phyloP scores from a whole-genome alignment of 192 early-diverging fungal genomes.

The Chytriomyces confervae region DNA sequence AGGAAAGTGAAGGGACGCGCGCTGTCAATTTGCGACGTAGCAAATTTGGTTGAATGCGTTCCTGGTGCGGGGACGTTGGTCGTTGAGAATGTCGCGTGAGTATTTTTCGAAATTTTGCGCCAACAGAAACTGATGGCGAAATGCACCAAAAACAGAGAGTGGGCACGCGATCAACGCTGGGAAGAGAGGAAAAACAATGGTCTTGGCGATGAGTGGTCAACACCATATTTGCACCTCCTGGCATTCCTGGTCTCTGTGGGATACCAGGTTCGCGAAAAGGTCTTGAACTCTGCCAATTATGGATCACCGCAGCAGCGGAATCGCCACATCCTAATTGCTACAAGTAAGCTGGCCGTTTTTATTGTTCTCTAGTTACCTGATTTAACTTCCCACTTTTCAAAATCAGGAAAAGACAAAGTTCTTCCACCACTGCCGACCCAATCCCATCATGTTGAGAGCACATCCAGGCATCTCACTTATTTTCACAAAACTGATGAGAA shows the following conservation, averaged over 20 bases:
- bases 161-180: not conserved
- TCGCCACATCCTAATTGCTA: slow-evolving; percentile 12
- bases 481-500: not conserved
- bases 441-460: slow-evolving; percentile 20
- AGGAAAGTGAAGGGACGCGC: slow-evolving; percentile 16
- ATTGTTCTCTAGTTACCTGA: not conserved
- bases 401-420: slow-evolving; percentile 22
- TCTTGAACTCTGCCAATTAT: slow-evolving; percentile 7
- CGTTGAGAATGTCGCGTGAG: slow-evolving; percentile 29
- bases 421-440: slow-evolving; percentile 6
- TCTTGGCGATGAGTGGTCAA: not conserved
- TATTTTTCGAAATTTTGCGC: not conserved
- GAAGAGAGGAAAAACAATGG: not conserved
- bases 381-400: not conserved
- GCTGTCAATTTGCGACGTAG: slow-evolving; percentile 2
- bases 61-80: not conserved
- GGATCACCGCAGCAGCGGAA: slow-evolving; percentile 26
- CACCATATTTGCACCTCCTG: slow-evolving; percentile 22
- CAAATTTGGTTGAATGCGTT: slow-evolving; percentile 20
- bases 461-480: not conserved
- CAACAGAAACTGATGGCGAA: too few relatives aligned
- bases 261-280: slow-evolving; percentile 8
- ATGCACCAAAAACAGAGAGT: slow-evolving; percentile 4
- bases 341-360: not conserved
- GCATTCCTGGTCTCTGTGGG: slow-evolving; percentile 14